Base-by-base conservation (phyloP, 768 basidiomycete species). In the Aureoboletus auriporus region DNA sequence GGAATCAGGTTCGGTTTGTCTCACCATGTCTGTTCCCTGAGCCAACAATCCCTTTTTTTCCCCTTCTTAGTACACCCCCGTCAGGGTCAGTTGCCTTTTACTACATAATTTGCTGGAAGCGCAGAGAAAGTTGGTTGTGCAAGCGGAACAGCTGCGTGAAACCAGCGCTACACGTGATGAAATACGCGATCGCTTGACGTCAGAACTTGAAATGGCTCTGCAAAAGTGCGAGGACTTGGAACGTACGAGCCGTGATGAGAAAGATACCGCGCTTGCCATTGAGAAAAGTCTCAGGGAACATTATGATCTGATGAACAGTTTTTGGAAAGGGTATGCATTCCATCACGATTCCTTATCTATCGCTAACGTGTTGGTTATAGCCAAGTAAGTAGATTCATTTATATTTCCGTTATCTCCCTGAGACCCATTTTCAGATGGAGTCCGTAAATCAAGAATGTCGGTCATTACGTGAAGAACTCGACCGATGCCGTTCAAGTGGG, bases 281-380 rank as follows among this genome's bases (percentile, higher is more conserved):
- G 80, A 83, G 69, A 73, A 63, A 47, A 77, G 67, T 55, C 68
- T 86, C 53, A 72, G 77, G 52, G 75, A 78, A 28, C 78, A 79
- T 55, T 76, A 74, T 44, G 69, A 69, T 42, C 65, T 72, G 34
- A 71, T 79, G 51, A 73, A 75, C 29, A 65, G 60, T 26, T 75
- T 66, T 48, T 70, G 70, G 68, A 69, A 63, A 51, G 55, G 60
- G 65, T 73, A 49, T 51, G 72, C 58, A 44, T 45, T 47, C 30
- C 31, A 28, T 56, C 47, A 36, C 7, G 31, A 26, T 50, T 12
- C 29, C 40, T 49, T 45, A 50, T 45, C 40, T 55, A 5, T 56
- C 33, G 46, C 60, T 66, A 6, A 66, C 50, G 20, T 51, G 47
- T 49, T 39, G 34, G 38, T 57, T 59, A 27, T 61, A 70, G 63